Conservation (phyloP, 139 green algal species). For the Chlamydomonas eustigma region DNA sequence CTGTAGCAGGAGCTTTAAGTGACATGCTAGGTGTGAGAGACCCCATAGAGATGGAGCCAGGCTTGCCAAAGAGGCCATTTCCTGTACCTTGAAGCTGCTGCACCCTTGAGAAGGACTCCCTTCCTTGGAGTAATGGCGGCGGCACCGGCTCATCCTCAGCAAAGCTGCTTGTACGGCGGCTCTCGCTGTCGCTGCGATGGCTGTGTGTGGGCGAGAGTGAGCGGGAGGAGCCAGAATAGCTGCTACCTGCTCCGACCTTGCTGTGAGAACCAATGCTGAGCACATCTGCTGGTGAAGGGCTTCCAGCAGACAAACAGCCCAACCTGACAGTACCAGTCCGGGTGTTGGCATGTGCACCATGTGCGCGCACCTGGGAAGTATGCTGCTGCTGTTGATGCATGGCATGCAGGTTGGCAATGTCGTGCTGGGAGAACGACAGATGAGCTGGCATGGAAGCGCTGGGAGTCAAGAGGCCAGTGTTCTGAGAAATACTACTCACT, state of each 20-base stretch:
- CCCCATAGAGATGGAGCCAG: too few species aligned
- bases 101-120: too few species aligned
- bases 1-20: too few species aligned
- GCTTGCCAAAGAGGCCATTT: too few species aligned
- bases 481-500: too few species aligned
- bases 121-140: too few species aligned
- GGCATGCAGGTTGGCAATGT: too few species aligned
- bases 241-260: background rate
- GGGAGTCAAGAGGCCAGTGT: too few species aligned
- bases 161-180: background rate
- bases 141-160: background rate
- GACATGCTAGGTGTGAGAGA: too few species aligned
- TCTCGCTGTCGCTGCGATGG: background rate
- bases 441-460: too few species aligned
- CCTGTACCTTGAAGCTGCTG: too few species aligned
- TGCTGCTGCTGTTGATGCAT: conserved; percentile 14
- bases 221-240: background rate
- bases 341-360: background rate
- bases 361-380: background rate
- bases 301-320: background rate
- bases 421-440: too few species aligned
- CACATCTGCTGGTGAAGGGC: background rate
- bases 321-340: background rate
- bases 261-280: background rate
- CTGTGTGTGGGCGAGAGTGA: background rate